These are phyloP conservation scores for Ramaria sp. DNA, from an alignment of 768 basidiomycete genomes.

Conservation along the genomic window DNA sequence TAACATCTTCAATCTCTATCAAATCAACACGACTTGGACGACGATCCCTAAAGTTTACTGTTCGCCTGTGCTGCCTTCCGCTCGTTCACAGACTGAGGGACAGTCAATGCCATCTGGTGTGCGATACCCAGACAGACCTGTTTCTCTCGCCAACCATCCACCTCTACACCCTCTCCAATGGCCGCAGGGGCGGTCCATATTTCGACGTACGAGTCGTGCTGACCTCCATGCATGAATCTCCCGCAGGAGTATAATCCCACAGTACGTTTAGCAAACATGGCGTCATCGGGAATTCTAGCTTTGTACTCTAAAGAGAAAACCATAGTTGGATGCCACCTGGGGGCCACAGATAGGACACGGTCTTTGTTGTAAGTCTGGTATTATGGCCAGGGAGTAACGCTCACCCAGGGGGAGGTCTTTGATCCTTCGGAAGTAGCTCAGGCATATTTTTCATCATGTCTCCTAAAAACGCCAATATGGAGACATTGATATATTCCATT, in stretches of 20 bases:
- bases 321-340: slow-evolving; percentile 57
- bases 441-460: slow-evolving; percentile 43
- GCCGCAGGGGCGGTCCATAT: slow-evolving; percentile 57
- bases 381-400: too few species aligned
- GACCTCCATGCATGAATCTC: slow-evolving; percentile 39
- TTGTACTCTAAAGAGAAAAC: slow-evolving; percentile 54
- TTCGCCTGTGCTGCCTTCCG: neutral
- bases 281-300: slow-evolving; percentile 39
- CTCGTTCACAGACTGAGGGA: slow-evolving; percentile 13
- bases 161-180: slow-evolving; percentile 33
- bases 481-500: slow-evolving; percentile 33
- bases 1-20: too few species aligned
- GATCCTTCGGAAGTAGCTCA: slow-evolving; percentile 34
- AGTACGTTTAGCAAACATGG: slow-evolving; percentile 35
- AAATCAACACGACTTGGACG: too few species aligned
- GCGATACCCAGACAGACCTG: slow-evolving; percentile 55
- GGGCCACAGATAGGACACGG: neutral
- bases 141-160: slow-evolving; percentile 45
- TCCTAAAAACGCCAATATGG: slow-evolving; percentile 45
- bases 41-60: neutral
- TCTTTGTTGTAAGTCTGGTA: too few species aligned
- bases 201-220: slow-evolving; percentile 51
- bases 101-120: slow-evolving; percentile 47
- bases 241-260: slow-evolving; percentile 47
- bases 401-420: slow-evolving; percentile 10